Evolutionary conservation across 306 rosid genomes (phyloP), one percentile per base, ranked within the genome.

Genomic region (Malus fusca): DNA sequence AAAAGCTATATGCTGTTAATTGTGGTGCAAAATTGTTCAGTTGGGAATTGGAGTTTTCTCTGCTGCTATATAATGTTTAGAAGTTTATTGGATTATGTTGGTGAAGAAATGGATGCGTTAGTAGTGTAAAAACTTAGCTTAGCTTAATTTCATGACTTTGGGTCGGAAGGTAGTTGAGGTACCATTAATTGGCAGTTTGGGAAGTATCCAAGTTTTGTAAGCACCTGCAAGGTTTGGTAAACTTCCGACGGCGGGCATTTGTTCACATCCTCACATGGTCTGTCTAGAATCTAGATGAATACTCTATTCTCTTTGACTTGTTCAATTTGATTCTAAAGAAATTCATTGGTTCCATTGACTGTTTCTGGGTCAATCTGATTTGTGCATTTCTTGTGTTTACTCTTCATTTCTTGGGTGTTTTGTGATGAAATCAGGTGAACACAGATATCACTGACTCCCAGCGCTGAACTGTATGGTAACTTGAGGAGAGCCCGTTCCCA

Each of bases 391-490:
- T 71, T 53, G 31, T 37, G 37, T 7, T 4, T 9, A 56, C 37
- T 63, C 7, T 33, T 9, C 11, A 37, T 26, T 33, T 66, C 73
- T 28, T 30, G 28, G 60, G 13, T 59, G 21, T 42, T 72, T 58
- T 73, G 13, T 66, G 42, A 52, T 40, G 6, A 58, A 65, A 72
- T 72, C 72, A 78, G 81, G 46, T 63, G 63, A 62, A 42, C 40
- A 15, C 71, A 44, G n/a, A 23, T 62, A 3, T 52, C 15, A 12
- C 10, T 64, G 72, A 73, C 59, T 59, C 35, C 18, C 22, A 23
- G 21, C 21, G 56, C 46, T 78, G 8, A 8, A 10, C 4, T 0
- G 60, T 23, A 74, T 28, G 46, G 21, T 25, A 25, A 58, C 31
- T 25, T 75, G 59, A 72, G 67, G 31, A 26, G 58, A 40, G 9